Evolutionary conservation across 148 eudicot species (phyloP).

Genomic region (Fagopyrum homotropicum): DNA sequence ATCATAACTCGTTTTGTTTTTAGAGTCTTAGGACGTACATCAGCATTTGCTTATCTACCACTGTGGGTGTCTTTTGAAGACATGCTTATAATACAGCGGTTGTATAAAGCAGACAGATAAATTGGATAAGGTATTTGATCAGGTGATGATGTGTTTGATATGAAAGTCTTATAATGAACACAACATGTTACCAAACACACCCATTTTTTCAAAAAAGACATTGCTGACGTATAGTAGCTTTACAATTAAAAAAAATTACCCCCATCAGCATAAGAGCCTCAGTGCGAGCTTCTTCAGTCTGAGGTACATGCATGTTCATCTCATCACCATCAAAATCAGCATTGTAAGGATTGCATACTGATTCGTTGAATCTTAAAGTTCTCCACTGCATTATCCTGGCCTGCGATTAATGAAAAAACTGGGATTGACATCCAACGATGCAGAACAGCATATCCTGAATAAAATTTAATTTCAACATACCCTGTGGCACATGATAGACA

Average conservation of each 20-base stretch:
- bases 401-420: slow-evolving; percentile 23
- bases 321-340: slow-evolving; percentile 99
- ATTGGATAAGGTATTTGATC: neutral
- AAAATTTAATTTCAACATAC: slow-evolving; percentile 21
- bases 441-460: neutral
- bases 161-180: neutral
- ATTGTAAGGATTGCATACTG: slow-evolving; percentile 98
- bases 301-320: slow-evolving; percentile 99
- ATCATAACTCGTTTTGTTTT: neutral
- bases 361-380: slow-evolving; percentile 94
- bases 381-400: slow-evolving; percentile 99
- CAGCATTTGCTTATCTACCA: neutral
- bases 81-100: neutral
- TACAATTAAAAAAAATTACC: slow-evolving; percentile 33
- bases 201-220: neutral
- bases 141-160: neutral
- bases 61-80: neutral
- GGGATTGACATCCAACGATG: neutral
- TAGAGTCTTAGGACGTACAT: neutral
- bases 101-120: neutral
- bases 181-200: neutral
- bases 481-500: slow-evolving; percentile 99
- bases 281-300: slow-evolving; percentile 92
- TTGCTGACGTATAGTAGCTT: neutral
- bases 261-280: slow-evolving; percentile 96